Conservation (phyloP, 306 rosid species). For the Herpetospermum pedunculosum region DNA sequence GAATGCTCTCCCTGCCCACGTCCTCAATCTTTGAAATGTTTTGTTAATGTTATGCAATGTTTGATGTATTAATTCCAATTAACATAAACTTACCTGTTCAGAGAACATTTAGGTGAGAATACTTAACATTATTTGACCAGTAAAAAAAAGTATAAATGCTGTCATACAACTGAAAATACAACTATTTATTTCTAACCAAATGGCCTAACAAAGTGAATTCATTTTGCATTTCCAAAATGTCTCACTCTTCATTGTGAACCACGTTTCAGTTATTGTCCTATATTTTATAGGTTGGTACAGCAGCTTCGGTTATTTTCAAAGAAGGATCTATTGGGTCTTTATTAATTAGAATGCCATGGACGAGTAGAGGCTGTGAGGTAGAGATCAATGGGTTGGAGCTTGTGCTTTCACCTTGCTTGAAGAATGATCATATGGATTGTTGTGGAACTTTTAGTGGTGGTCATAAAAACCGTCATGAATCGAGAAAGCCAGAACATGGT, state of each 20-base stretch:
- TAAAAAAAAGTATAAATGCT: neutral
- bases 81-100: neutral
- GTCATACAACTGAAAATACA: neutral
- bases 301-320: constrained; percentile 41
- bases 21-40: neutral
- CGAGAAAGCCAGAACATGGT: constrained; percentile 26
- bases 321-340: constrained; percentile 87
- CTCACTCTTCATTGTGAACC: neutral
- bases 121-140: neutral
- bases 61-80: no score
- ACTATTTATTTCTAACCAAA: neutral
- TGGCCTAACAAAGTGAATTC: neutral
- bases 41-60: neutral
- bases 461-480: constrained; percentile 20
- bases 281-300: constrained; percentile 34
- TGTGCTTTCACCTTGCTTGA: constrained; percentile 46
- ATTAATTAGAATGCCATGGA: constrained; percentile 83
- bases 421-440: constrained; percentile 17
- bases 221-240: neutral
- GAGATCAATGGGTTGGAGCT: constrained; percentile 86
- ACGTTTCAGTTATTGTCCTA: neutral
- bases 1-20: neutral
- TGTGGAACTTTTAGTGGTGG: constrained; percentile 31
- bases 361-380: constrained; percentile 65
- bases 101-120: neutral